Evolutionary conservation across 192 early-diverging fungal species (phyloP).

Genomic region (Backusella tuberculispora): DNA sequence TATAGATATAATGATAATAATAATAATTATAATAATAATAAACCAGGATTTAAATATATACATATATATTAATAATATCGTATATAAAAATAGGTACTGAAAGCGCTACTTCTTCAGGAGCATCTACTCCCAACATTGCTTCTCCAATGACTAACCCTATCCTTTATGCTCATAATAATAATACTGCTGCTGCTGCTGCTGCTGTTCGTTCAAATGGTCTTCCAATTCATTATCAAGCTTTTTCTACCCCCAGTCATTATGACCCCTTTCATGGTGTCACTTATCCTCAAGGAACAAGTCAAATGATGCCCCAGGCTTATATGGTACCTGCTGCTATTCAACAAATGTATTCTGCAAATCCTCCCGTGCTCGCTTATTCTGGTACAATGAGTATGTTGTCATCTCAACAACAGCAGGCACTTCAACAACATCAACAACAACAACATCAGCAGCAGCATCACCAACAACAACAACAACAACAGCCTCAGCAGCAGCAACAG

Average conservation of each 20-base stretch:
- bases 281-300: background rate
- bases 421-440: slow-evolving; percentile 27
- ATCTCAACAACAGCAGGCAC: slow-evolving; percentile 20
- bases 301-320: slow-evolving; percentile 31
- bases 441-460: slow-evolving; percentile 25
- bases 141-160: slow-evolving; percentile 4
- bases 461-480: slow-evolving; percentile 5
- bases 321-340: slow-evolving; percentile 25
- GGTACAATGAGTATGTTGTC: slow-evolving; percentile 31
- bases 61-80: background rate
- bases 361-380: slow-evolving; percentile 21
- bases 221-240: slow-evolving; percentile 29
- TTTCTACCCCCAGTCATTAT: slow-evolving; percentile 16
- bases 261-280: slow-evolving; percentile 28
- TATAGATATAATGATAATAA: background rate
- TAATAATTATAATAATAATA: background rate
- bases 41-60: too few relatives aligned
- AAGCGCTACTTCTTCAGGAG: slow-evolving; percentile 26
- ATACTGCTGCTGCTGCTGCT: background rate
- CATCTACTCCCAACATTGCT: slow-evolving; percentile 26
- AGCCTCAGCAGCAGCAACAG: background rate
- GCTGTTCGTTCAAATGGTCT: slow-evolving; percentile 14
- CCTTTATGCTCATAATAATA: slow-evolving; percentile 20
- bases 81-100: slow-evolving; percentile 11
- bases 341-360: slow-evolving; percentile 30